These are phyloP conservation scores for Russula brevipes DNA, from an alignment of 768 basidiomycete genomes.

Conservation along the genomic window DNA sequence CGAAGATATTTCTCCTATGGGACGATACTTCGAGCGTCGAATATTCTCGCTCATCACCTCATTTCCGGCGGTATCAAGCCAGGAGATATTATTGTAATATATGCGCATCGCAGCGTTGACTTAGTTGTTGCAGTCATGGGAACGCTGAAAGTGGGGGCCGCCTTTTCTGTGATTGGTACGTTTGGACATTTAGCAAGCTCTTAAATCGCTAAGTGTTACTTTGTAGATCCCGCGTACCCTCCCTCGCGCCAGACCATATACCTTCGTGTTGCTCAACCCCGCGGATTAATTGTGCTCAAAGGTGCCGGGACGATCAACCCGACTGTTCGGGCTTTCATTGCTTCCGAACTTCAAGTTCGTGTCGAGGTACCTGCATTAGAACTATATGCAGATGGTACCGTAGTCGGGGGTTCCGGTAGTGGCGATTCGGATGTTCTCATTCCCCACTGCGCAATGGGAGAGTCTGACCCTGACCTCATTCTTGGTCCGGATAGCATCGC, in stretches of 20 bases:
- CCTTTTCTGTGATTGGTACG: conserved; percentile 94
- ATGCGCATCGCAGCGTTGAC: conserved; percentile 93
- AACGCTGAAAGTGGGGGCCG: conserved; percentile 90
- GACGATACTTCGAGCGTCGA: conserved; percentile 77
- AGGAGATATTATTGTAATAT: conserved; percentile 97
- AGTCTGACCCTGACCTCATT: conserved; percentile 71
- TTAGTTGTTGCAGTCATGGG: conserved; percentile 97
- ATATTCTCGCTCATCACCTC: conserved; percentile 86
- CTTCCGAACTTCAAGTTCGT: conserved; percentile 72
- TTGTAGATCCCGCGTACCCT: conserved; percentile 91
- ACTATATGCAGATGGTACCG: conserved; percentile 55
- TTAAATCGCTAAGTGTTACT: conserved; percentile 3
- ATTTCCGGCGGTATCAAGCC: conserved; percentile 79
- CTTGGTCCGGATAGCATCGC: conserved; percentile 95
- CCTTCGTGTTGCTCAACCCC: conserved; percentile 86
- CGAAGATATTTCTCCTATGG: conserved; percentile 67
- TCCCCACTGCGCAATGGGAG: conserved; percentile 47
- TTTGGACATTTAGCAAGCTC: conserved; percentile 14
- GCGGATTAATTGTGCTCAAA: conserved; percentile 84
- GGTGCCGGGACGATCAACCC: conserved; percentile 81
- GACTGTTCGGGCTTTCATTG: conserved; percentile 78
- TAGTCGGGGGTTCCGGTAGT: conserved; percentile 55
- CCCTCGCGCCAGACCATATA: conserved; percentile 89
- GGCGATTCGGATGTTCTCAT: conserved; percentile 56
- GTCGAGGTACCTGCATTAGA: conserved; percentile 88